Evolutionary conservation across 371 early-diverging fungal species (phyloP).

Genomic region (Umbelopsis sp.): DNA sequence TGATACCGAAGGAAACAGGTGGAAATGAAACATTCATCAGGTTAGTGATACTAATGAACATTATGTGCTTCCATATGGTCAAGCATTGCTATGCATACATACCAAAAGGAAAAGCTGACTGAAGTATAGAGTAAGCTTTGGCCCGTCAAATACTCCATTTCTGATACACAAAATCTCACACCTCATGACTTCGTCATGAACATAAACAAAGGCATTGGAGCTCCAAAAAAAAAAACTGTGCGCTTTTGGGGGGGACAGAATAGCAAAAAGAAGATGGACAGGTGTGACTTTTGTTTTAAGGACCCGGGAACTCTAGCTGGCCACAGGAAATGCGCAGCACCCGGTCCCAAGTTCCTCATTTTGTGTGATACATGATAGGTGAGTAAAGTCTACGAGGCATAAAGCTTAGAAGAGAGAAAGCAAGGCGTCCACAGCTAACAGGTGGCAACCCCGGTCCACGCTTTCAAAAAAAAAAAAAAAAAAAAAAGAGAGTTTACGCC

Average conservation of each 20-base stretch:
- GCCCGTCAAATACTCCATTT: too few species aligned
- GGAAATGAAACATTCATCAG: too few species aligned
- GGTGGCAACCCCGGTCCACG: too few species aligned
- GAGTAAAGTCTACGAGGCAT: not conserved
- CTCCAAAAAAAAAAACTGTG: not conserved
- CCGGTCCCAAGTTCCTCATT: not conserved
- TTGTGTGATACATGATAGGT: not conserved
- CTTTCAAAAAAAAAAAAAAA: too few species aligned
- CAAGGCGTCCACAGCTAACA: too few species aligned
- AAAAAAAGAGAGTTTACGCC: too few species aligned
- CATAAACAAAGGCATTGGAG: slow-evolving; percentile 13
- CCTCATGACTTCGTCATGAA: slow-evolving; percentile 14
- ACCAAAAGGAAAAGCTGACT: not conserved
- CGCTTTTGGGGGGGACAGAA: not conserved
- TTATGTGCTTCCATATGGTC: too few species aligned
- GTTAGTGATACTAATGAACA: too few species aligned
- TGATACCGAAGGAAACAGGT: too few species aligned
- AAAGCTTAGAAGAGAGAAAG: not conserved
- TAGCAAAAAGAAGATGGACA: not conserved
- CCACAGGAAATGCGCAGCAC: slow-evolving; percentile 2
- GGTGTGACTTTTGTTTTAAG: slow-evolving; percentile 3
- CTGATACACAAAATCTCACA: slow-evolving; percentile 4
- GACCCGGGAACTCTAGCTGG: not conserved
- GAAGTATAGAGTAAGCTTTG: too few species aligned
- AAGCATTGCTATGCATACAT: not conserved